Conservation (phyloP, 768 basidiomycete genomes). For the Solioccasus polychromus region DNA sequence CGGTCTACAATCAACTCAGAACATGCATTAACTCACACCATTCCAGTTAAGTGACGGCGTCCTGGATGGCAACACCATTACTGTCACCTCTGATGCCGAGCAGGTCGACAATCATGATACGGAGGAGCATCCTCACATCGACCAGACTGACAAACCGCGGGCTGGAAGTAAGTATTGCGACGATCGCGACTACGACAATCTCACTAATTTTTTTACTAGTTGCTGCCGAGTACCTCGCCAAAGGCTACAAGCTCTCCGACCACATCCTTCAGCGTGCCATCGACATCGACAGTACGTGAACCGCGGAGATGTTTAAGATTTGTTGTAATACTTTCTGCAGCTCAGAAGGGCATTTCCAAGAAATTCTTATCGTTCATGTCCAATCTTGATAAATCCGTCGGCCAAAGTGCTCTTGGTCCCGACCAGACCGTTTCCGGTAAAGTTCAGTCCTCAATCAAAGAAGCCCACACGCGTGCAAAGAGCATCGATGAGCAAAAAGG, state of each 20-base stretch:
- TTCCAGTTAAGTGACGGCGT: constrained; percentile 67
- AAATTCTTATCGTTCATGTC: constrained; percentile 81
- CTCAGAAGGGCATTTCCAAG: constrained; percentile 83
- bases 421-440: constrained; percentile 80
- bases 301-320: not conserved
- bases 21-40: not conserved
- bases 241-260: constrained; percentile 83
- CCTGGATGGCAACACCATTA: constrained; percentile 68
- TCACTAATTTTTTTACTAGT: constrained; percentile 41
- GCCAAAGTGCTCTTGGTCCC: constrained; percentile 68
- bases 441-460: constrained; percentile 58
- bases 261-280: constrained; percentile 74
- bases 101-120: constrained; percentile 53
- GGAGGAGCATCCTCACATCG: constrained; percentile 42
- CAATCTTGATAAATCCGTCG: constrained; percentile 65
- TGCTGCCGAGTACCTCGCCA: constrained; percentile 91
- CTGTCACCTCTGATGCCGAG: constrained; percentile 66
- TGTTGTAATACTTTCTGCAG: constrained; percentile 31
- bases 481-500: constrained; percentile 83
- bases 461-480: constrained; percentile 67
- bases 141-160: constrained; percentile 90
- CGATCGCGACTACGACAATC: not conserved
- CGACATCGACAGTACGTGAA: constrained; percentile 62
- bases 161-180: constrained; percentile 60
- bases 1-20: not conserved